Evolutionary conservation across 2,329 filamentous ascomycete genomes (phyloP), one percentile per base, ranked within the genome.

Genomic region (Aureobasidium lini): DNA sequence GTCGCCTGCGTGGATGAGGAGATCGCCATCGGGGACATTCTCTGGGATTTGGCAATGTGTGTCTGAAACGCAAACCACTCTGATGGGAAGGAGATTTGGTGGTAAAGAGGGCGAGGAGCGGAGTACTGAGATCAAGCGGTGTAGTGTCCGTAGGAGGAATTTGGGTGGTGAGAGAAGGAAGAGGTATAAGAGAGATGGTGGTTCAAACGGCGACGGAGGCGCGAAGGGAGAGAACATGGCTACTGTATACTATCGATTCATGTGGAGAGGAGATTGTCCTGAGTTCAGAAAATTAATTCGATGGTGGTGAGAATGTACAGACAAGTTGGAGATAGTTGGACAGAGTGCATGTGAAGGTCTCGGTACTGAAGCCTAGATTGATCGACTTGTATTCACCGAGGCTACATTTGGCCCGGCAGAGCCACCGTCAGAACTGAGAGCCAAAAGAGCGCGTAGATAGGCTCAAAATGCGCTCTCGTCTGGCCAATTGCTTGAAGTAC

Each of bases 1-100:
- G 74, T 97, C 93, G 39, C 93, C 93, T 2, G 90, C 89, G 70
- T 96, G 93, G 66, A 97, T 88, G 50, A 97, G 82, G 23, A 96
- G 78, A 71, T 96, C 91, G 59, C 91, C 92, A 9, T 81, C 73
- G 0, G 91, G 90, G 0, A 95, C 78, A 13, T 15, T 10, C 7
- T 46, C 37, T 29, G n/a, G 78, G 66, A 16, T 72, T 66, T 7
- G 83, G 75, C 83, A 84, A 75, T 96, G 93, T 0, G 93, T 96
- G 74, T 96, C 93, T 9, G 90, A 93, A 64, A 96, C 84, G 74
- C 90, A 95, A 63, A 96, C 89, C 29, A 96, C 81, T 61, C 85
- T 85, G 68, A 96, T 83, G 6, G 82, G 75, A 1, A 76, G 77
- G 59, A 40, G 4, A 16, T 76, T 77, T 59, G 79, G 75, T 34